Evolutionary conservation across 331 rosid species (phyloP), one percentile per base, ranked within the genome.

Genomic region (Ulmus americana): DNA sequence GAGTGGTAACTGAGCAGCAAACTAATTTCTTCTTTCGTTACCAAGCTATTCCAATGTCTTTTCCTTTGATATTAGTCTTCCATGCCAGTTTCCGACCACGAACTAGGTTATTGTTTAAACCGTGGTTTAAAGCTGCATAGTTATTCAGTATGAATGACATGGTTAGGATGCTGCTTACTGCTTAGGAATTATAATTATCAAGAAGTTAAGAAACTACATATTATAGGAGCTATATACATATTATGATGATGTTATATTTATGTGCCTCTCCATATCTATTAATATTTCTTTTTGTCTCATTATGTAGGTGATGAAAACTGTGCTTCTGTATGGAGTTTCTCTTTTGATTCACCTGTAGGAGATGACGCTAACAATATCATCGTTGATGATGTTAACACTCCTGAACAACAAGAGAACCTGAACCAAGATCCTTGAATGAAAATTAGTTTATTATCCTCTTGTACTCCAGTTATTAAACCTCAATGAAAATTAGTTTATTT

Each of bases 251-350:
- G 44, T 7, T 12, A 39, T 41, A n/a, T 65, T 53, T 0, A 41
- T 46, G 38, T 40, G 10, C 12, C 28, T 62, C 40, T 35, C 68
- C 0, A 28, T 39, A 35, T 4, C 43, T 46, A 4, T 46, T 20
- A 5, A 11, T 11, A 7, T 49, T 39, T 57, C 40, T 39, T 58
- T 20, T 43, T 20, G 40, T 51, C n/a, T 45, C 67, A 63, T 67
- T 45, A 48, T 80, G 76, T 64, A 92, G 98, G 79, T 71, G 74
- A 76, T 38, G 90, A 89, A 84, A 89, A 92, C 56, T 86, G 97
- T 68, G 86, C 83, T 74, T 86, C 98, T 6, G 75, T 92, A 44
- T 92, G 98, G 97, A 86, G 88, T 70, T 92, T 92, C 74, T 48
- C 71, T 75, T 75, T 45, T 77, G 89, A 81, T 74, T 74, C 88